These are phyloP conservation scores for Cairneyella variabilis DNA, from an alignment of 495 filamentous ascomycete species.

Conservation along the genomic window DNA sequence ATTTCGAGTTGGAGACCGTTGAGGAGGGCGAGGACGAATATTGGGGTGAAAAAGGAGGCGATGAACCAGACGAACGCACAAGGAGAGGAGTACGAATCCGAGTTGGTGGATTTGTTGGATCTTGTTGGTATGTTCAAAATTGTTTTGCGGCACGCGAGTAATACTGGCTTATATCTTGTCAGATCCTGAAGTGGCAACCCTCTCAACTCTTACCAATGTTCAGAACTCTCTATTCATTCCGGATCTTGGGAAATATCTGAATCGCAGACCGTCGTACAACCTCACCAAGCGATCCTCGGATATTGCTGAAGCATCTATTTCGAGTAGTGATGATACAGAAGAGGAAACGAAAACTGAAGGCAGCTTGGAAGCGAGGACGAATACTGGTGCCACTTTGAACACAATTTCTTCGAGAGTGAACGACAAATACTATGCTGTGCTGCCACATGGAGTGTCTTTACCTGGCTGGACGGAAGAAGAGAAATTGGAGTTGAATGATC, in stretches of 20 bases:
- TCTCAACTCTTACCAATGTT: slow-evolving; percentile 74
- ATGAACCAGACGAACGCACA: slow-evolving; percentile 8
- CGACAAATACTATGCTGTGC: slow-evolving; percentile 49
- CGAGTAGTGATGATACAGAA: slow-evolving; percentile 23
- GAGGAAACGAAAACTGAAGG: slow-evolving; percentile 8
- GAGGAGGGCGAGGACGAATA: slow-evolving; percentile 20
- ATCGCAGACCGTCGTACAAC: slow-evolving; percentile 69
- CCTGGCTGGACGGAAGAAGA: slow-evolving; percentile 68
- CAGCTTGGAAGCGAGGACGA: slow-evolving; percentile 15
- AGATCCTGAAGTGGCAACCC: slow-evolving; percentile 73
- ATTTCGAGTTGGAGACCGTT: slow-evolving; percentile 25
- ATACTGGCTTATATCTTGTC: slow-evolving; percentile 5
- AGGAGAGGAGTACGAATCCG: slow-evolving; percentile 46
- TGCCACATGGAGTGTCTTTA: slow-evolving; percentile 60
- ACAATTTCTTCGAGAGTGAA: slow-evolving; percentile 43
- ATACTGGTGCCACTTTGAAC: slow-evolving; percentile 20
- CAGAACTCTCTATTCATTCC: slow-evolving; percentile 77
- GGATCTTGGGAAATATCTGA: slow-evolving; percentile 61
- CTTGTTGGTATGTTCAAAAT: slow-evolving; percentile 64
- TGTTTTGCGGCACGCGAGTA: not conserved
- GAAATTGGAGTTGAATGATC: slow-evolving; percentile 69
- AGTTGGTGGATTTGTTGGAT: slow-evolving; percentile 66
- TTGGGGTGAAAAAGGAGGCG: slow-evolving; percentile 4
- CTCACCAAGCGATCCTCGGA: slow-evolving; percentile 48
- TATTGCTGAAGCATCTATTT: slow-evolving; percentile 19